These are phyloP conservation scores for Gossypium lobatum DNA, from an alignment of 441 rosid species.

Conservation along the genomic window DNA sequence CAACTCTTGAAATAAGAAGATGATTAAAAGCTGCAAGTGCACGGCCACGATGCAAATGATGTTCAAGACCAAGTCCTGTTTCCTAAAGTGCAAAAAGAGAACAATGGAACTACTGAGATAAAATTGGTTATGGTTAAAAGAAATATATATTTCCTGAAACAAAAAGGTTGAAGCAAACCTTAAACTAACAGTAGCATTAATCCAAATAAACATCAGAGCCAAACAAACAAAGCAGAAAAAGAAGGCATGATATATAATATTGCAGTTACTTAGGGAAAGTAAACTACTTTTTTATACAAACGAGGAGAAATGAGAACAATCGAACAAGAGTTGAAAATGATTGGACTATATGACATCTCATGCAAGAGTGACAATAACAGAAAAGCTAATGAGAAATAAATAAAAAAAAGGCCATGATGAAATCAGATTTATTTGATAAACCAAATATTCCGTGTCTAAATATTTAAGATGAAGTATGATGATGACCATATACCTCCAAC, in stretches of 20 bases:
- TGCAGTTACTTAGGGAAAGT: not conserved
- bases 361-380: not conserved
- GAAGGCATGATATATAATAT: not conserved
- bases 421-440: conserved; percentile 6
- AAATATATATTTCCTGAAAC: conserved; percentile 5
- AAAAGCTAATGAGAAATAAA: not conserved
- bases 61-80: conserved; percentile 86
- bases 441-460: not conserved
- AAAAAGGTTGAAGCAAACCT: not conserved
- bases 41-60: conserved; percentile 96
- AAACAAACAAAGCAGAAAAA: not conserved
- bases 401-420: not conserved
- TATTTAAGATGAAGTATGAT: not conserved
- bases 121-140: not conserved
- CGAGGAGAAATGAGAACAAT: not conserved
- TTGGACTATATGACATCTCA: not conserved
- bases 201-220: not conserved
- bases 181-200: not conserved
- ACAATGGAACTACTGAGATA: not conserved
- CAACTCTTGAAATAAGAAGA: conserved; percentile 69
- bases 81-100: conserved; percentile 45
- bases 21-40: conserved; percentile 92
- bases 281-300: not conserved
- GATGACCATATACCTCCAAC: not conserved
- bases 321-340: conserved; percentile 3